Evolutionary conservation across 2,329 filamentous ascomycete genomes (phyloP).

Genomic region (Penicillium brevicompactum): DNA sequence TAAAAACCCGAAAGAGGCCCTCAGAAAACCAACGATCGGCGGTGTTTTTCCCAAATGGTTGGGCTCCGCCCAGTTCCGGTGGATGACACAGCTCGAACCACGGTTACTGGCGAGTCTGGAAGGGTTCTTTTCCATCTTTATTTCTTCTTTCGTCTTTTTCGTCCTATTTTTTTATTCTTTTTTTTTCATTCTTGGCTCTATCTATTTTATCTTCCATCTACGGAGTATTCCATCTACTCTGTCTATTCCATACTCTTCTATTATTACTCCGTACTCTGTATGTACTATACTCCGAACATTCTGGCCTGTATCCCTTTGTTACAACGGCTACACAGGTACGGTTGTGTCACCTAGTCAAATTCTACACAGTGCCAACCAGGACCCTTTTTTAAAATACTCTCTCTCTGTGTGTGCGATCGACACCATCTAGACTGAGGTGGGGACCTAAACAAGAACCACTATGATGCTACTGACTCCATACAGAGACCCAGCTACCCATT

Average conservation of each 20-base stretch:
- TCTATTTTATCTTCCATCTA: no score
- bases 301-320: neutral
- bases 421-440: conserved; percentile 23
- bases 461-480: conserved; percentile 15
- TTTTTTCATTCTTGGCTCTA: no score
- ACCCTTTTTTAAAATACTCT: conserved; percentile 7
- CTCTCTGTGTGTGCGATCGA: conserved; percentile 18
- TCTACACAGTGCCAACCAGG: conserved; percentile 1
- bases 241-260: neutral
- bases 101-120: conserved; percentile 8
- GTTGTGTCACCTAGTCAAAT: conserved; percentile 8
- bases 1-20: neutral
- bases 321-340: conserved; percentile 18
- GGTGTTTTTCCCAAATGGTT: neutral
- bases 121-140: neutral
- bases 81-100: conserved; percentile 18
- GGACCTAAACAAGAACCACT: conserved; percentile 8
- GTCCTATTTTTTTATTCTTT: neutral
- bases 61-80: conserved; percentile 21
- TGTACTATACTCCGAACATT: neutral
- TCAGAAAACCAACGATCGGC: conserved; percentile 17
- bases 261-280: neutral
- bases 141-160: neutral
- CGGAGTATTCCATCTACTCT: no score
- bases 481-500: neutral